These are phyloP conservation scores for Pichia cephalocereana DNA, from an alignment of 805 yeast species.

Conservation along the genomic window DNA sequence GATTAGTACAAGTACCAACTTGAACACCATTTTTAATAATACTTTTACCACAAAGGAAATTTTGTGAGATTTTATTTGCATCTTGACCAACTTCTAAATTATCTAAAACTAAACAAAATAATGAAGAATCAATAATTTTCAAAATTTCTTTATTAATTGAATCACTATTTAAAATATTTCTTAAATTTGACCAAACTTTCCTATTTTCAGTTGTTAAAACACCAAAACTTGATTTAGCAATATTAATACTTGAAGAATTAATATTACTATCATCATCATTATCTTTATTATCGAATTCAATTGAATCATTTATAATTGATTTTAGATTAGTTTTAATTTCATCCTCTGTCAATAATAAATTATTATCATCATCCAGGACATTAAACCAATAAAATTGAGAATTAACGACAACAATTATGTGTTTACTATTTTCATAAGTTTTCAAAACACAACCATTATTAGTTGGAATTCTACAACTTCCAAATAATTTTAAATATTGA, in stretches of 20 bases:
- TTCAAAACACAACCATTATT: conserved; percentile 78
- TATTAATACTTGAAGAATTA: conserved; percentile 32
- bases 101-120: conserved; percentile 77
- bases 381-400: conserved; percentile 95
- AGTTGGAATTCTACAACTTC: conserved; percentile 81
- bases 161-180: conserved; percentile 41
- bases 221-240: conserved; percentile 75
- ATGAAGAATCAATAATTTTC: conserved; percentile 67
- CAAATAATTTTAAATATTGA: conserved; percentile 80
- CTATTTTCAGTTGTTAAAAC: conserved; percentile 86
- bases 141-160: conserved; percentile 59
- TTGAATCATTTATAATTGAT: conserved; percentile 69
- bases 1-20: conserved; percentile 86
- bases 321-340: conserved; percentile 69
- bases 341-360: conserved; percentile 62
- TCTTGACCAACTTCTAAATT: conserved; percentile 57
- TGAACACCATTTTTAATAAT: conserved; percentile 77
- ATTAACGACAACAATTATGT: conserved; percentile 71
- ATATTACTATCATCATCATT: conserved; percentile 13
- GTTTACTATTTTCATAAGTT: conserved; percentile 65
- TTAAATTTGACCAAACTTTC: conserved; percentile 73
- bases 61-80: conserved; percentile 60
- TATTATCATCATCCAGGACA: conserved; percentile 66
- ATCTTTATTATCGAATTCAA: conserved; percentile 10
- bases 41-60: conserved; percentile 82